Conservation (phyloP, 768 basidiomycete genomes). For the Cantharellus anzutake region DNA sequence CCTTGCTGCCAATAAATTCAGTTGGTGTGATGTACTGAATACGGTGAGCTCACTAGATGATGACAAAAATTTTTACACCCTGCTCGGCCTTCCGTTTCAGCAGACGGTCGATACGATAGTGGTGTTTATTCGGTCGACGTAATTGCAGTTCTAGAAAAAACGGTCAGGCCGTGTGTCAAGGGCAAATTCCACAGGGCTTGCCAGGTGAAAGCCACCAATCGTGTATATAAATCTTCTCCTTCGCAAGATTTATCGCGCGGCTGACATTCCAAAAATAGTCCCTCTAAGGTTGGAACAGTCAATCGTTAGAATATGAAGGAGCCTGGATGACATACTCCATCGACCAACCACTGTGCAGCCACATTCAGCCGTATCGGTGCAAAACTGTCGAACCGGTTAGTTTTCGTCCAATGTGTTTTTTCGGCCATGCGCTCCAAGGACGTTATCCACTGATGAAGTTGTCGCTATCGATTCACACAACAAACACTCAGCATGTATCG, state of each 20-base stretch:
- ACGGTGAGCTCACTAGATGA: conserved; percentile 53
- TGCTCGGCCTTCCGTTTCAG: conserved; percentile 83
- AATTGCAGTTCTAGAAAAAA: conserved; percentile 48
- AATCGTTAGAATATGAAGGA: background rate
- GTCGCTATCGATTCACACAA: conserved; percentile 31
- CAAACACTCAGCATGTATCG: background rate
- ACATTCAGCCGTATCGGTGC: conserved; percentile 85
- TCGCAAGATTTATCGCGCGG: conserved; percentile 74
- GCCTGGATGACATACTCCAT: conserved; percentile 47
- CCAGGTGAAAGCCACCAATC: conserved; percentile 97
- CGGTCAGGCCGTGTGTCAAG: background rate
- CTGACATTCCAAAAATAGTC: conserved; percentile 98
- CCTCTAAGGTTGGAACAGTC: conserved; percentile 30
- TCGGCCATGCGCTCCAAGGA: conserved; percentile 66
- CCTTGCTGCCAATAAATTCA: conserved; percentile 36
- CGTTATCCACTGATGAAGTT: conserved; percentile 95
- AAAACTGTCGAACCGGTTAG: conserved; percentile 86
- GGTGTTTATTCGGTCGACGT: conserved; percentile 65
- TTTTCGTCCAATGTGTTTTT: conserved; percentile 55
- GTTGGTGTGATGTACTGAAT: background rate
- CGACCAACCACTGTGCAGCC: conserved; percentile 94
- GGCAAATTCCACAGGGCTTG: conserved; percentile 15
- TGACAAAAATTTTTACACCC: conserved; percentile 90
- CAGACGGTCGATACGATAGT: conserved; percentile 71
- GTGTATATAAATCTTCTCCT: conserved; percentile 81